Base-by-base conservation (phyloP, 164 flowering plant species). In the Echeveria elegans region DNA sequence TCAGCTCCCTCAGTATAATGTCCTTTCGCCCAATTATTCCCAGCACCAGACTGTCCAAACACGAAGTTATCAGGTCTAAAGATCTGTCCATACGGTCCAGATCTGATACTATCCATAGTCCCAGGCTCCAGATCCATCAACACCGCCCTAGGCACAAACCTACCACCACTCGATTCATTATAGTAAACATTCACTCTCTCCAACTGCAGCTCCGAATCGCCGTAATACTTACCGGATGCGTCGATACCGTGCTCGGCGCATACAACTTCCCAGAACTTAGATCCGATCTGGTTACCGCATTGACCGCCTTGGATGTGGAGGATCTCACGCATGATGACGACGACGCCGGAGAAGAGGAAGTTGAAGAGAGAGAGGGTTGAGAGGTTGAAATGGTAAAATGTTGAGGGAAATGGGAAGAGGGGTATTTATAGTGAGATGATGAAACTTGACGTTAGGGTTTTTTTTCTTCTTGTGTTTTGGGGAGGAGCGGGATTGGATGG, bases 231-330 rank as follows among this genome's bases (percentile, higher is more conserved):
- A n/a, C 64, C 64, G 38, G 64, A 18, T 38, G 64, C 36, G 38
- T 61, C 38, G 64, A 61, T 61, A 7, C 38, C 38, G 64, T 61
- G 64, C 64, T 61, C 64, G n/a, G 64, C 21, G 38, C 64, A 61
- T 2, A 61, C 40, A 18, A 61, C 64, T 36, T 61, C 64, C 64
- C 64, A 61, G 10, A 61, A 61, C 64, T 63, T 63, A 24, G 65
- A 32, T 0, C 41, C 65, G 43, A 63, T 63, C 28, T 63, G 65
- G 65, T 63, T 63, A 14, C 65, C 65, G 41, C 65, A 63, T 12
- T 63, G 65, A 40, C 65, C 65, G 24, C 41, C 41, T 36, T 63
- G 65, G 15, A 63, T 63, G 65, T 63, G 65, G 28, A 63, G 40
- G 26, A 63, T 63, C 43, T 63, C 65, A 19, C 65, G 36, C 64